Base-by-base conservation (phyloP, 2,329 filamentous ascomycete species). In the Corinectria fuckeliana region DNA sequence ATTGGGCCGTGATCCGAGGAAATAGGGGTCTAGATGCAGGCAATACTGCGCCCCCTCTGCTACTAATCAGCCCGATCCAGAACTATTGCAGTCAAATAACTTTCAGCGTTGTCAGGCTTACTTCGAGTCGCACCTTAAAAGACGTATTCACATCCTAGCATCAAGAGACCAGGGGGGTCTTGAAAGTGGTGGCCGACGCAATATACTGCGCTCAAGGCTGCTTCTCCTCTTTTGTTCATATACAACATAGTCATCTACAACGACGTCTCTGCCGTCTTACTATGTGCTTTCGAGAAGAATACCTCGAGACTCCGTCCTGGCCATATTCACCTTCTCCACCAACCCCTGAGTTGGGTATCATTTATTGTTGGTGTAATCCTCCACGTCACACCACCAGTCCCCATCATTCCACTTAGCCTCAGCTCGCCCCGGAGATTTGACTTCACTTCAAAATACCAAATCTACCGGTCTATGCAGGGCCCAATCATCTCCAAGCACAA, bases 281-380 rank as follows among this genome's bases (percentile, higher is more conserved):
- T 13, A n/a, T 13, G 6, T n/a, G 42, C n/a, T 25, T 28, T 8
- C 42, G 42, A 18, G 42, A 18, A 11, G 10, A 9, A 11, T 28
- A 18, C 23, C 28, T 45, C n/a, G n/a, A 21, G 28, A 28, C 18
- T 23, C 16, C 28, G 45, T 18, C 9, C 14, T 36, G n/a, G n/a
- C n/a, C n/a, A n/a, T n/a, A n/a, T 21, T 18, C 28, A 32, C 23
- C 30, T n/a, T 20, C 26, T 47, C 59, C 55, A 39, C 39, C 30
- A 41, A 60, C 64, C 63, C 44, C 56, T 59, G 28, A 53, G 54
- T 57, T 56, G 66, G 68, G 61, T 64, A 70, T 69, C 60, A 52
- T 56, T 34, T 50, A 44, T 58, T 53, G 54, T 38, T 25, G 44
- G 52, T 50, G 34, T 64, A 47, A 44, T 62, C 39, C 42, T 53